Evolutionary conservation across 2,329 filamentous ascomycete genomes (phyloP), one percentile per base, ranked within the genome.

Genomic region (Colletotrichum karsti): DNA sequence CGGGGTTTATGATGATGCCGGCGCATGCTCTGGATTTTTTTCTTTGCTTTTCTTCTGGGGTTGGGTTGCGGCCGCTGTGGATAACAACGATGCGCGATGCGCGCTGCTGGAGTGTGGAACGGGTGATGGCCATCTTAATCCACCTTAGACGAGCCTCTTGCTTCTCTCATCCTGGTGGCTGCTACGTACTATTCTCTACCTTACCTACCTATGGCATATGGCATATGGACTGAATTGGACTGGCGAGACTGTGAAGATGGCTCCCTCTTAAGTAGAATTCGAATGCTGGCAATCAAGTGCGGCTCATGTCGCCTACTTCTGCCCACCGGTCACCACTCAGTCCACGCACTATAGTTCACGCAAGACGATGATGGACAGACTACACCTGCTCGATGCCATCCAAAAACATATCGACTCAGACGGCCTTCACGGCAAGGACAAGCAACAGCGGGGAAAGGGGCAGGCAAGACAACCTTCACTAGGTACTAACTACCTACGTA

Each of bases 1-100:
- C 42, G 42, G 42, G 42, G 42, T 24, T 46, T 26, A n/a, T n/a
- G n/a, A n/a, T n/a, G n/a, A n/a, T n/a, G 3, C 20, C 9, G 46
- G 30, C 44, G 33, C 48, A 39, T 48, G 28, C 59, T 44, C 35
- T 9, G 42, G 22, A 18, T 30, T 37, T 54, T 44, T 35, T 15
- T 56, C 28, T 35, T 46, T 42, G 33, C 61, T 58, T 58, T 58
- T 58, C 10, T 46, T 24, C 15, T 15, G 28, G 46, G 30, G 18
- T 18, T 50, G 42, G 42, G 61, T 63, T 63, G 61, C 53, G 33
- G 61, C 26, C 61, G 54, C 54, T n/a, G 54, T 63, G 61, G 61
- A 44, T n/a, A 63, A 39, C 42, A 15, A 53, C 33, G 35, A 58
- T 63, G 54, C 60, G 60, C 33, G 53, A 58, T 63, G 53, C 51